Evolutionary conservation across 805 yeast species (phyloP).

Genomic region (Metschnikowia santaceciliae): DNA sequence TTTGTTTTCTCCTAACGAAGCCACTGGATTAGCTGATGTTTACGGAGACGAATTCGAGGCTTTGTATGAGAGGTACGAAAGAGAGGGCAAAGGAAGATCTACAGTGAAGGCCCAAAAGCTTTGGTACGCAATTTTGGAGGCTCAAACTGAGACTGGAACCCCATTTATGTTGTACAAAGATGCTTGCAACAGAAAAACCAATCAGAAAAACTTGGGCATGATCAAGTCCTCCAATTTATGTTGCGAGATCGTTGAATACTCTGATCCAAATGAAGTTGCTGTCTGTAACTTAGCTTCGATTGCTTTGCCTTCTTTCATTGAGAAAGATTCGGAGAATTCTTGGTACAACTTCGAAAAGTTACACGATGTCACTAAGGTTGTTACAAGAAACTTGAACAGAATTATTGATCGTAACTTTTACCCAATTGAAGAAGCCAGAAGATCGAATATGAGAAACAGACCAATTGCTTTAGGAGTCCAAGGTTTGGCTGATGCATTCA

Average conservation of each 20-base stretch:
- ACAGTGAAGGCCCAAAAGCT: constrained; percentile 56
- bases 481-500: constrained; percentile 58
- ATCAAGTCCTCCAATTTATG: constrained; percentile 61
- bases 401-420: constrained; percentile 54
- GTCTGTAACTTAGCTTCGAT: constrained; percentile 61
- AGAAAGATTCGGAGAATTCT: constrained; percentile 35
- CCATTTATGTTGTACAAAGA: constrained; percentile 64
- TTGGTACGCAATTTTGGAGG: constrained; percentile 58
- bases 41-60: constrained; percentile 55
- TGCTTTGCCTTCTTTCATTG: constrained; percentile 55
- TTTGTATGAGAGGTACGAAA: constrained; percentile 50
- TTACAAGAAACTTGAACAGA: constrained; percentile 52
- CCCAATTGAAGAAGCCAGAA: constrained; percentile 53
- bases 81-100: constrained; percentile 46
- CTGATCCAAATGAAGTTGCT: constrained; percentile 55
- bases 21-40: constrained; percentile 51
- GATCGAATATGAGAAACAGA: constrained; percentile 54
- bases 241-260: constrained; percentile 61
- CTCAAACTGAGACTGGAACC: constrained; percentile 63
- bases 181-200: constrained; percentile 55
- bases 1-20: constrained; percentile 56
- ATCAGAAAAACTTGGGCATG: constrained; percentile 57
- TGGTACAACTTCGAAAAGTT: constrained; percentile 56
- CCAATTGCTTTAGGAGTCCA: constrained; percentile 64
- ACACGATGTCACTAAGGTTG: constrained; percentile 52